Conservation (phyloP, 306 rosid genomes). For the Dryas drummondii region DNA sequence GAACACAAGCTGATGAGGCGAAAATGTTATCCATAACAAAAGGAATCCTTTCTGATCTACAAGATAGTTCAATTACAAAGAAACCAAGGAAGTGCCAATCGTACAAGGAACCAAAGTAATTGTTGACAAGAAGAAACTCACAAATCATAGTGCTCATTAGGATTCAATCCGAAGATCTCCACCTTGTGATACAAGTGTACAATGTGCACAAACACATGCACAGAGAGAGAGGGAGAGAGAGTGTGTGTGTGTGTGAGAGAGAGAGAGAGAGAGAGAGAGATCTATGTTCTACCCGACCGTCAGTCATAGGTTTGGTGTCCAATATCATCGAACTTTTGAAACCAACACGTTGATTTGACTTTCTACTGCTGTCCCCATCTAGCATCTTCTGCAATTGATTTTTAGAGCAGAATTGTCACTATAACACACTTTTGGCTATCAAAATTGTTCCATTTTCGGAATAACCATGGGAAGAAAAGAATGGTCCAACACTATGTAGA, state of each 20-base stretch:
- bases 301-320: conserved; percentile 83
- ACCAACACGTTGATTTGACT: conserved; percentile 74
- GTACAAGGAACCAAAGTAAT: background rate
- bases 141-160: background rate
- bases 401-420: conserved; percentile 15
- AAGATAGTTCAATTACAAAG: background rate
- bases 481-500: conserved; percentile 1
- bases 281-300: conserved; percentile 77
- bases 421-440: conserved; percentile 2
- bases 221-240: too few species aligned
- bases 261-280: conserved; percentile 27
- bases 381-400: conserved; percentile 63
- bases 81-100: background rate
- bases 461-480: background rate
- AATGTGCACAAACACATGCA: too few species aligned
- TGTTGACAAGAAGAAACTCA: background rate
- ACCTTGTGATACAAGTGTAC: too few species aligned
- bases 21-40: background rate
- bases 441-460: conserved; percentile 9
- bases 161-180: too few species aligned
- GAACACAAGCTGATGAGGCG: conserved; percentile 17
- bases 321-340: conserved; percentile 88
- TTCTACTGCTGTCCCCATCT: conserved; percentile 65
- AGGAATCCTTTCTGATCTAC: background rate
- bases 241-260: background rate